Base-by-base conservation (phyloP, 2,329 filamentous ascomycete genomes). In the Fusarium sp. region DNA sequence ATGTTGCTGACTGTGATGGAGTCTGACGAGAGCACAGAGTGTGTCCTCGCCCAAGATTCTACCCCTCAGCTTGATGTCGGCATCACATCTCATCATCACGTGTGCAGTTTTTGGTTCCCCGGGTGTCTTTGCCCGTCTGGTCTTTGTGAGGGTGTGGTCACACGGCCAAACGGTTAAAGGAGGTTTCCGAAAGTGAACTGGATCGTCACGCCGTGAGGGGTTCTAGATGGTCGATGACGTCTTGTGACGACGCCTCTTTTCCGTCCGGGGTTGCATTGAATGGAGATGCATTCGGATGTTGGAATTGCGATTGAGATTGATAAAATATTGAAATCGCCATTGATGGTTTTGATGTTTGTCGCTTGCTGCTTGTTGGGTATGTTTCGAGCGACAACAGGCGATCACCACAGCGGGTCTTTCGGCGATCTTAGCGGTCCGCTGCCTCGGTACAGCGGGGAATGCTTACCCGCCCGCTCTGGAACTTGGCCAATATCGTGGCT, bases 151-250 rank as follows among this genome's bases (percentile, higher is more conserved):
- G 35, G 58, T 37, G 43, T 63, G 64, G 54, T 57, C 45, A 59
- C 58, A 56, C 37, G 54, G 24, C 24, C 24, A 22, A 33, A 45
- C 33, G 29, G 16, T 16, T 37, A 18, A 35, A 37, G 29, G n/a
- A 71, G n/a, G 29, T 37, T 56, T 24, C 57, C 60, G 20, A 35
- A 50, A 58, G 61, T 57, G 67, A 69, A 70, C 62, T 61, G 31
- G 29, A 71, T 58, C 45, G n/a, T 60, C 57, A n/a, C 29, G n/a
- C 11, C 16, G 39, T 69, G 67, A 71, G 67, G 68, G 68, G 61
- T 66, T 57, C 9, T 14, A 20, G 29, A 20, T 2, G n/a, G 27
- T 20, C 41, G 9, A 70, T 70, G 68, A 65, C 66, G 54, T 60
- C 37, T 43, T 35, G 33, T 35, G 43, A 27, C 59, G 31, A 33